Conservation (phyloP, 73 alveolate genomes). For the Tetrahymena elliotti region DNA sequence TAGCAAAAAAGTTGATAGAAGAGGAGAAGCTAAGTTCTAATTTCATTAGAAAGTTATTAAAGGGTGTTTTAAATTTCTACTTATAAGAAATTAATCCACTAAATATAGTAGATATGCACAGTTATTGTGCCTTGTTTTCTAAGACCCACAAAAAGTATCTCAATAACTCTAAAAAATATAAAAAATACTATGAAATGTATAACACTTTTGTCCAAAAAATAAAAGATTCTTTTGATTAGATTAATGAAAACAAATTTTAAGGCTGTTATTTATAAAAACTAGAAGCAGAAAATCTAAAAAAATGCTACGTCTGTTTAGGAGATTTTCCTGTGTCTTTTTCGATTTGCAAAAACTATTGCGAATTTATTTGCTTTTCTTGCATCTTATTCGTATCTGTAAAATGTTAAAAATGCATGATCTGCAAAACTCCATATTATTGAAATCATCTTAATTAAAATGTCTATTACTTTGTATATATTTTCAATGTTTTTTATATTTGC, state of each 20-base stretch:
- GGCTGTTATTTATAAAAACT: not conserved
- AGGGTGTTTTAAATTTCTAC: not conserved
- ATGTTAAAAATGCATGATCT: not conserved
- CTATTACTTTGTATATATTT: too few species aligned
- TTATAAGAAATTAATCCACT: not conserved
- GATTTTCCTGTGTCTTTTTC: not conserved
- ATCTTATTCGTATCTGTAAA: not conserved
- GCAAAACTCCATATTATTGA: not conserved
- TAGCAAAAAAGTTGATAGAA: not conserved
- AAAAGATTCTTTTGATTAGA: not conserved
- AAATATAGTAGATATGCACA: not conserved
- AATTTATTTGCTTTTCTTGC: not conserved
- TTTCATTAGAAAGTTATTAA: not conserved
- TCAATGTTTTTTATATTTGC: too few species aligned
- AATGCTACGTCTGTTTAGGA: not conserved
- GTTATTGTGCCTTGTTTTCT: not conserved
- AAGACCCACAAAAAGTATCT: not conserved
- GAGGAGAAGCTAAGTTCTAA: not conserved
- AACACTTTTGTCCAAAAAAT: not conserved
- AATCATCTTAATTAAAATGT: too few species aligned
- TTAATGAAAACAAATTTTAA: not conserved
- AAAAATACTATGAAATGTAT: not conserved
- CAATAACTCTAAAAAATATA: not conserved
- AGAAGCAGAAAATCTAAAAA: not conserved
- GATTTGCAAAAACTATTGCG: not conserved